Conservation (phyloP, 768 basidiomycete genomes). For the Amanita brunnescens region DNA sequence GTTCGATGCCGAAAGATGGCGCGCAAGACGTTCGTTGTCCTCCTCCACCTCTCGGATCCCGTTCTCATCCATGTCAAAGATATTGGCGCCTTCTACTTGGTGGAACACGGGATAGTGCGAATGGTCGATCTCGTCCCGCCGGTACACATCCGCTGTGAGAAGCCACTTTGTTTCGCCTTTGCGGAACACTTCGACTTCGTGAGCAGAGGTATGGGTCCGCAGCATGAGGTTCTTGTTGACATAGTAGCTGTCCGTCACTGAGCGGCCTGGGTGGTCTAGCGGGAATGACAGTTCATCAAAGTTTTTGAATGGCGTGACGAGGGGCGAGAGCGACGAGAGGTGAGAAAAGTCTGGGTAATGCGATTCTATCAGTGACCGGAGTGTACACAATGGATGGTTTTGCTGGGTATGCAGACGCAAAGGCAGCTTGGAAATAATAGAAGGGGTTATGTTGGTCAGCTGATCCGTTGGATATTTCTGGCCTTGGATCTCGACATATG, state of each 20-base stretch:
- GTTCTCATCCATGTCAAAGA: conserved; percentile 54
- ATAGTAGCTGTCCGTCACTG: conserved; percentile 91
- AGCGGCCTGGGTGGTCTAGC: conserved; percentile 85
- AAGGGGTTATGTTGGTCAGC: conserved; percentile 76
- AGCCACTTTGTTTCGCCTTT: conserved; percentile 77
- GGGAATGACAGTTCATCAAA: conserved; percentile 98
- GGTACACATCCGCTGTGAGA: conserved; percentile 92
- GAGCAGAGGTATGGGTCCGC: conserved; percentile 96
- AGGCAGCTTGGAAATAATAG: conserved; percentile 77
- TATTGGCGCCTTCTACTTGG: conserved; percentile 91
- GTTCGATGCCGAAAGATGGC: conserved; percentile 56
- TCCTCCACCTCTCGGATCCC: conserved; percentile 57
- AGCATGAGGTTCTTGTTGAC: conserved; percentile 87
- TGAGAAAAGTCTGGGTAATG: conserved; percentile 73
- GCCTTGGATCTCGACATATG: conserved; percentile 47
- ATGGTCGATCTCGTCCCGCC: conserved; percentile 95
- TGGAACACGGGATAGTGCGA: conserved; percentile 98
- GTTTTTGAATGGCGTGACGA: conserved; percentile 87
- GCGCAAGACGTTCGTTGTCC: conserved; percentile 59
- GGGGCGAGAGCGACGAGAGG: conserved; percentile 71
- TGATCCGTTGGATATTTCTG: conserved; percentile 65
- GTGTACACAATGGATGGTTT: conserved; percentile 79
- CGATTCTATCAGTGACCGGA: conserved; percentile 74
- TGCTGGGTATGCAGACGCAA: conserved; percentile 67
- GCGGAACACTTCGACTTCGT: conserved; percentile 88